Conservation (phyloP, 73 alveolate genomes). For the Paramecium sonneborni region DNA sequence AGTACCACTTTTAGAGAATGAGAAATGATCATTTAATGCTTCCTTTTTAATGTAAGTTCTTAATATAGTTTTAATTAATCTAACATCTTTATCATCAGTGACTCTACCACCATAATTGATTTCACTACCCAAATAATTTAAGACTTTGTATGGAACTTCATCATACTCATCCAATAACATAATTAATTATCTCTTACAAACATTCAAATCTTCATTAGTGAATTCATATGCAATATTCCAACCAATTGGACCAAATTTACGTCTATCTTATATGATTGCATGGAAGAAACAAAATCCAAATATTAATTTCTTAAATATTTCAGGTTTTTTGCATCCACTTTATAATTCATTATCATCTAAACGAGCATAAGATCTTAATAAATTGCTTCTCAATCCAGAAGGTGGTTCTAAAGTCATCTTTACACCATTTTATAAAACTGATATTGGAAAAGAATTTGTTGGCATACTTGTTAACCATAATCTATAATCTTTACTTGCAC, state of each 20-base stretch:
- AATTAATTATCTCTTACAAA: slow-evolving; percentile 91
- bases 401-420: slow-evolving; percentile 98
- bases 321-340: slow-evolving; percentile 98
- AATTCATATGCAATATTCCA: slow-evolving; percentile 97
- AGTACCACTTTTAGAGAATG: slow-evolving; percentile 91
- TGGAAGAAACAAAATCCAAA: slow-evolving; percentile 99
- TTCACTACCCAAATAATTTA: slow-evolving; percentile 94
- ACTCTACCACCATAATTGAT: slow-evolving; percentile 98
- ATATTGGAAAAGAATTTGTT: slow-evolving; percentile 89
- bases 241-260: slow-evolving; percentile 98
- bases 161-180: slow-evolving; percentile 93
- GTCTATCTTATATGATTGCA: slow-evolving; percentile 98
- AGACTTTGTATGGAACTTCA: slow-evolving; percentile 91
- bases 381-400: slow-evolving; percentile 90
- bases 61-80: slow-evolving; percentile 93
- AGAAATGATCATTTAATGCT: slow-evolving; percentile 84
- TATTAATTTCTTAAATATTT: slow-evolving; percentile 85
- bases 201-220: slow-evolving; percentile 95
- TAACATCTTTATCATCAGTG: slow-evolving; percentile 94
- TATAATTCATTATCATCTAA: slow-evolving; percentile 92
- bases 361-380: slow-evolving; percentile 92
- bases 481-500: slow-evolving; percentile 86
- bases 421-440: slow-evolving; percentile 88
- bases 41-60: slow-evolving; percentile 87
- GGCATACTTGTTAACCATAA: slow-evolving; percentile 97